Conservation (phyloP, 192 early-diverging fungal species). For the Entomortierella lignicola region DNA sequence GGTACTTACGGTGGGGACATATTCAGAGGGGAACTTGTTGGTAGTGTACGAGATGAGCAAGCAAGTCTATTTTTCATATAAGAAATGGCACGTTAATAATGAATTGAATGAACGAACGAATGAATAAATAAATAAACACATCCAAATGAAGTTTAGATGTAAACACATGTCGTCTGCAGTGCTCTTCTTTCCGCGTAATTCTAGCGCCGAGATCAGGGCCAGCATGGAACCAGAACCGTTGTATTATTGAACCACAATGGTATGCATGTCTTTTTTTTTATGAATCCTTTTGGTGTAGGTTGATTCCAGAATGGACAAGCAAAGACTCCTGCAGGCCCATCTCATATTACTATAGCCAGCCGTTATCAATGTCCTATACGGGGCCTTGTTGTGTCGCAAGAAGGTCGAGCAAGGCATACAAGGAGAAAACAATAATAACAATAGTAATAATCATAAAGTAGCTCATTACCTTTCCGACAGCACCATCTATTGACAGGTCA, state of each 20-base stretch:
- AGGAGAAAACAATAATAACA: neutral
- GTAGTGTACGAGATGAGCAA: slow-evolving; percentile 96
- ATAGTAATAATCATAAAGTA: neutral
- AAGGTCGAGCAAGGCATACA: neutral
- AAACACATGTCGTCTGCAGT: neutral
- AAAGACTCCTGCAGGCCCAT: neutral
- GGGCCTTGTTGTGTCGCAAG: too few relatives aligned
- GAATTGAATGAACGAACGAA: neutral
- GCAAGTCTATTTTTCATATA: slow-evolving; percentile 75
- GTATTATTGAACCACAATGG: neutral
- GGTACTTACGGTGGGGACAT: slow-evolving; percentile 90
- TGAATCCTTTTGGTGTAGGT: neutral
- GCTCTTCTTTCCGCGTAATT: neutral
- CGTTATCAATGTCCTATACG: neutral
- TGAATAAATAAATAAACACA: too few relatives aligned
- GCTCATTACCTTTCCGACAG: slow-evolving; percentile 73
- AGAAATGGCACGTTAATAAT: neutral
- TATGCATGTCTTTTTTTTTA: neutral
- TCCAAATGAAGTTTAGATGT: too few relatives aligned
- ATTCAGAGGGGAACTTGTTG: slow-evolving; percentile 96
- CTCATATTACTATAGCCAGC: neutral
- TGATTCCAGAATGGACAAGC: slow-evolving; percentile 22
- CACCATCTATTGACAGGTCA: slow-evolving; percentile 64
- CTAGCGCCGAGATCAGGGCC: slow-evolving; percentile 22
- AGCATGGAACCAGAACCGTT: slow-evolving; percentile 28